Base-by-base conservation (phyloP, 1,284 basidiomycete species). In the Irpex sp. region DNA sequence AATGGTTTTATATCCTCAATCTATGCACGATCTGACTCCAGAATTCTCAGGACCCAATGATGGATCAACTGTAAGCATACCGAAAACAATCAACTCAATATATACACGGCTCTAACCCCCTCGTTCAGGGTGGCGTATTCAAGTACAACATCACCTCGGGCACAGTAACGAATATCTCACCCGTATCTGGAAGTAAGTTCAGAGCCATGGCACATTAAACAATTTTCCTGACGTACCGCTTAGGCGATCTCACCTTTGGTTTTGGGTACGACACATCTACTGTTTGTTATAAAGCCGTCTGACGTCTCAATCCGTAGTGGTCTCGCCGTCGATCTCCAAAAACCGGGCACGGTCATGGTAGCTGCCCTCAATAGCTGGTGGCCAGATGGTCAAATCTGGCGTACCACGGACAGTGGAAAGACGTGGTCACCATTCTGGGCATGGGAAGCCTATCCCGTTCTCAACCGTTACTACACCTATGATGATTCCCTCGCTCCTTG, bases 341-440 rank as follows among this genome's bases (percentile, higher is more conserved):
- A 76, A 58, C 85, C 86, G 15, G 86, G 86, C 2, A 87, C 84
- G 3, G 73, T 88, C 66, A 87, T 88, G 87, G 86, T 87, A 6
- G 85, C 86, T 47, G 83, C 85, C 0, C 78, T 88, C 47, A 88
- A 88, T 69, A 82, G 81, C 15, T 78, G 73, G 75, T 76, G 77
- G 79, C 85, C 85, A 4, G 86, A 89, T 69, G 86, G 85, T n/a
- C 85, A 87, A 67, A 87, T 87, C 21, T 88, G 81, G 77, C 81
- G 86, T 11, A 85, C 83, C 5, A 84, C 77, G 2, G 76, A 88
- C 69, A 76, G 83, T 57, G 84, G 85, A 55, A 68, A 77, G 37
- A 82, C 81, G 0, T 86, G 85, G 85, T 78, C 81, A n/a, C 74
- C 79, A 0, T 74, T 88, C 17, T 89, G 86, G 85, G 74, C 74